Base-by-base conservation (phyloP, 345 rosid genomes). In the Clausena lansium region DNA sequence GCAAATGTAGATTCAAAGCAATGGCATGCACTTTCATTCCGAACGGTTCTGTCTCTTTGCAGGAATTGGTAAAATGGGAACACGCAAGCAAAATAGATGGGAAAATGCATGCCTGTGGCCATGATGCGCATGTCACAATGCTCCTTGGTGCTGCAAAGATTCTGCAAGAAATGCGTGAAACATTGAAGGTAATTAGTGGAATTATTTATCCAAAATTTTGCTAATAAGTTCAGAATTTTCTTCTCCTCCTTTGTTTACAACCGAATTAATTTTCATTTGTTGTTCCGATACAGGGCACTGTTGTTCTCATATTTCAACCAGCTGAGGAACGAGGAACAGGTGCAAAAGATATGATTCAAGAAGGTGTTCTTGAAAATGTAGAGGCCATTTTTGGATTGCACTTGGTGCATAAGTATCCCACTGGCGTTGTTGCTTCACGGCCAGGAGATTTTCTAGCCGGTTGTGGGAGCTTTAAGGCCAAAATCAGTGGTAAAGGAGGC, bases 251-350 rank as follows among this genome's bases (percentile, higher is more conserved):
- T 7, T 36, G 9, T 4, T 20, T 7, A 11, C 6, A 38, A 4
- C 19, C 39, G 9, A 58, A 9, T 60, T 61, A 5, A 58, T 45
- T 54, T 15, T 30, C 4, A 59, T 7, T 41, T 28, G 33, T n/a
- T 58, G 2, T 73, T 19, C 59, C 35, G 30, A 63, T 67, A 60
- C 78, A 91, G 92, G 95, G 95, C 33, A 89, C 93, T 4, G 92
- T 84, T 0, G 76, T 89, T 39, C 88, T 91, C 11, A 79, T 91
- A 75, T 89, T 88, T 78, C 95, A 89, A 78, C 95, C 95, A 20
- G 95, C 93, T 4, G 95, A 91, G 75, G 93, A 91, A 77, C 74
- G 72, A 22, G 93, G 95, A 2, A 79, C 55, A 60, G 95, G 95
- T 3, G 93, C 91, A 1, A 87, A 86, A 76, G 82, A 82, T 15